Conservation (phyloP, 2,329 filamentous ascomycete species). For the Aspergillus persii region DNA sequence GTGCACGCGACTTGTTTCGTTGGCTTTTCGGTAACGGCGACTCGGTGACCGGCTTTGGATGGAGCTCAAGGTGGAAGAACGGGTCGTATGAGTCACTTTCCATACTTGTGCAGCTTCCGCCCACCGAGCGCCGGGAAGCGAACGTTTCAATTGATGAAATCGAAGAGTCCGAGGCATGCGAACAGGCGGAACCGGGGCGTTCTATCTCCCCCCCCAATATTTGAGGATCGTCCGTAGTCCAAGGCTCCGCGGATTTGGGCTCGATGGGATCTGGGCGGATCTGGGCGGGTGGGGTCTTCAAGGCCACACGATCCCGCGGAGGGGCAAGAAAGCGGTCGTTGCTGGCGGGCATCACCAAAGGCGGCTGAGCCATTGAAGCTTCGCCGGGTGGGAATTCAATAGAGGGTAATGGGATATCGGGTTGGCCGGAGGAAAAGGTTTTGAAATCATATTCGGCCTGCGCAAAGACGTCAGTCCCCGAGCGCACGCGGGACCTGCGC, state of each 20-base stretch:
- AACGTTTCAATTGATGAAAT: slow-evolving; percentile 59
- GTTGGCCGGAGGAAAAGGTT: slow-evolving; percentile 31
- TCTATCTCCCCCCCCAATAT: slow-evolving; percentile 46
- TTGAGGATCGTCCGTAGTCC: slow-evolving; percentile 32
- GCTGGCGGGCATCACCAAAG: slow-evolving; percentile 22
- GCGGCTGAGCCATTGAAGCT: slow-evolving; percentile 25
- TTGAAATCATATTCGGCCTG: slow-evolving; percentile 32
- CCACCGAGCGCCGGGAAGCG: slow-evolving; percentile 55
- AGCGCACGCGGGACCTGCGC: slow-evolving; percentile 39
- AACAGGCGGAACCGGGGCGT: slow-evolving; percentile 58
- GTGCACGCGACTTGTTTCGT: slow-evolving; percentile 23
- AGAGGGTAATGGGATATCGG: slow-evolving; percentile 44
- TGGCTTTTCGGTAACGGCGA: slow-evolving; percentile 34
- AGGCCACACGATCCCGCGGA: slow-evolving; percentile 34
- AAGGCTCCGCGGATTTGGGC: slow-evolving; percentile 25
- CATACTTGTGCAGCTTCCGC: slow-evolving; percentile 60
- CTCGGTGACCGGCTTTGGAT: slow-evolving; percentile 37
- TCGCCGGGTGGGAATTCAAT: slow-evolving; percentile 38
- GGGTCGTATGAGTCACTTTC: slow-evolving; percentile 59
- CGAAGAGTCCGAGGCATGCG: slow-evolving; percentile 61
- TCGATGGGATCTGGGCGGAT: slow-evolving; percentile 40
- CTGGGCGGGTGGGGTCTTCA: slow-evolving; percentile 47
- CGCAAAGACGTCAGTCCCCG: slow-evolving; percentile 37
- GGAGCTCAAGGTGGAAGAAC: slow-evolving; percentile 47
- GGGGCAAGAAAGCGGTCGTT: slow-evolving; percentile 41